These are phyloP conservation scores for Dactylorhiza incarnata DNA, from an alignment of 106 monocot genomes.

Conservation along the genomic window DNA sequence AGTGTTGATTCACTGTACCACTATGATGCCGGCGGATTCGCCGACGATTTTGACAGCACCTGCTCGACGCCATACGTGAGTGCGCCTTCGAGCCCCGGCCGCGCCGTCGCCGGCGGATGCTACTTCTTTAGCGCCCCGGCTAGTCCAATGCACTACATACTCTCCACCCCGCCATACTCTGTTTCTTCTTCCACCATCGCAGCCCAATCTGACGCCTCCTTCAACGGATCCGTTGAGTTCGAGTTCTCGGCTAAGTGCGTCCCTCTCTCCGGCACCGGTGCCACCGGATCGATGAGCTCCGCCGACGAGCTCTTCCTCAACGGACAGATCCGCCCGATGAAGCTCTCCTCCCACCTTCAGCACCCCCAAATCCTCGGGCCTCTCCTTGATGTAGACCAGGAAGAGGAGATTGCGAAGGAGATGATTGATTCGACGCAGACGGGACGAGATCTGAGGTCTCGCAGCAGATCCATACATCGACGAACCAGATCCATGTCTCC, in stretches of 20 bases:
- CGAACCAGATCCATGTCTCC: conserved; percentile 92
- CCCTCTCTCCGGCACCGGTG: conserved; percentile 2
- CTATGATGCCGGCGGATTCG: not conserved
- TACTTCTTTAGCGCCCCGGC: conserved; percentile 64
- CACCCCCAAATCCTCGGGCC: conserved; percentile 41
- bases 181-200: conserved; percentile 1
- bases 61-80: conserved; percentile 47
- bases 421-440: conserved; percentile 2
- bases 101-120: conserved; percentile 11
- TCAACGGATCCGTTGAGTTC: conserved; percentile 33
- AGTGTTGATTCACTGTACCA: not conserved
- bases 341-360: conserved; percentile 49
- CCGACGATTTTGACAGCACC: conserved; percentile 19
- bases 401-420: conserved; percentile 24
- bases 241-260: conserved; percentile 26
- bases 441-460: conserved; percentile 54
- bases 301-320: conserved; percentile 84
- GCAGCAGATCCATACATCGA: conserved; percentile 72
- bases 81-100: conserved; percentile 52
- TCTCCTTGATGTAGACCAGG: conserved; percentile 41
- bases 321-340: conserved; percentile 79
- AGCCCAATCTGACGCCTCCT: not conserved
- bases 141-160: conserved; percentile 60
- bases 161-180: conserved; percentile 18
- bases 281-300: conserved; percentile 48